Conservation (phyloP, 495 filamentous ascomycete genomes). For the Aspergillus bridgeri region DNA sequence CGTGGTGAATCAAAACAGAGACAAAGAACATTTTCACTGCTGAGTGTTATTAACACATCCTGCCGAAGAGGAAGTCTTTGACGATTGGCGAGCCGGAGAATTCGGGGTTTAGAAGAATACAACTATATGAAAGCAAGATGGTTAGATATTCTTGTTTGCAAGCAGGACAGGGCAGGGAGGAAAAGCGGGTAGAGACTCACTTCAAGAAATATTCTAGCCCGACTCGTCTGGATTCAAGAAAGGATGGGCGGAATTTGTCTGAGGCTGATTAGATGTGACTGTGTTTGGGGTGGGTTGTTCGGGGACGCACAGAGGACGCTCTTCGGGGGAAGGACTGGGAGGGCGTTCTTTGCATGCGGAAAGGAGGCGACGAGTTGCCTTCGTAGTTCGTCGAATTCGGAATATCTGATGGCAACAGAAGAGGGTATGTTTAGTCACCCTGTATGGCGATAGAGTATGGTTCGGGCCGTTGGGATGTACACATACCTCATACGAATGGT, state of each 20-base stretch:
- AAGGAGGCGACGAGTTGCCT: conserved; percentile 58
- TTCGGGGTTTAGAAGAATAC: conserved; percentile 65
- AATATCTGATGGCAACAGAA: conserved; percentile 50
- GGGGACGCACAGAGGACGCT: conserved; percentile 60
- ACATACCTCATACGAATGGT: conserved; percentile 56
- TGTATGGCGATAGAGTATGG: too few species aligned
- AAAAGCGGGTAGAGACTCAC: conserved; percentile 36
- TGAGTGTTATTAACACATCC: conserved; percentile 27
- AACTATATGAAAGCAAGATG: conserved; percentile 33
- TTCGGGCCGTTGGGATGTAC: not conserved
- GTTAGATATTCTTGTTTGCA: too few species aligned
- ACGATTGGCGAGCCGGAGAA: conserved; percentile 65
- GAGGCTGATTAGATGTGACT: conserved; percentile 14
- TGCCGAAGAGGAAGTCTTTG: conserved; percentile 66
- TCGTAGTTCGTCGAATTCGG: conserved; percentile 66
- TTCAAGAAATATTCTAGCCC: conserved; percentile 71
- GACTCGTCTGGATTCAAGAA: conserved; percentile 61
- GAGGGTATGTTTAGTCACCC: too few species aligned
- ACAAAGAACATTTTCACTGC: not conserved
- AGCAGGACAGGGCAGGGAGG: conserved; percentile 1
- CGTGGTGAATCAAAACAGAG: conserved; percentile 7
- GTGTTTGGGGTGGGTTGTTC: not conserved
- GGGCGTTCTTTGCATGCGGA: conserved; percentile 59
- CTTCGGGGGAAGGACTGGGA: conserved; percentile 67
- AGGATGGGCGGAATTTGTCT: conserved; percentile 65